These are phyloP conservation scores for Suhomyces bribrorum DNA, from an alignment of 1,139 yeast species.

Conservation along the genomic window DNA sequence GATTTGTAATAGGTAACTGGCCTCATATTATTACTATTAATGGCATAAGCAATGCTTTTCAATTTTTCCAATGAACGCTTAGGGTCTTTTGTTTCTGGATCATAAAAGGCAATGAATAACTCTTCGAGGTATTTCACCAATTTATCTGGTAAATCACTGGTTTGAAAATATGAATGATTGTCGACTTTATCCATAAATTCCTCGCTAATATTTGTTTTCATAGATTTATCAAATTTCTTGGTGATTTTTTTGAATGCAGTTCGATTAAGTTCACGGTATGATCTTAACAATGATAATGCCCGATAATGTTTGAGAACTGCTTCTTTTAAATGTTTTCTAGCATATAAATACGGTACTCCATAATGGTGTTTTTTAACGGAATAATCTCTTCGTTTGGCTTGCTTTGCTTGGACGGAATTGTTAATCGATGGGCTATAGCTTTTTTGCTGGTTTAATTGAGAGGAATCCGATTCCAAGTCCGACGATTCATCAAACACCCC, in stretches of 20 bases:
- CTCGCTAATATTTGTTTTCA: conserved; percentile 49
- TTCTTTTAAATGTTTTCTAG: conserved; percentile 70
- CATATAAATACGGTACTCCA: conserved; percentile 67
- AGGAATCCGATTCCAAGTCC: conserved; percentile 9
- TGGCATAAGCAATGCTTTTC: conserved; percentile 50
- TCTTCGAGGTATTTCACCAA: conserved; percentile 65
- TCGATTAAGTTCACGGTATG: conserved; percentile 74
- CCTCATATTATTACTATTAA: conserved; percentile 33
- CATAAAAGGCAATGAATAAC: conserved; percentile 65
- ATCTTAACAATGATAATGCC: conserved; percentile 72
- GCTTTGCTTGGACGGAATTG: conserved; percentile 20
- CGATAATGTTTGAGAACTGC: conserved; percentile 83
- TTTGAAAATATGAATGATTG: conserved; percentile 54
- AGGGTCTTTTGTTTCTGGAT: conserved; percentile 61
- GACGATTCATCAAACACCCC: conserved; percentile 9
- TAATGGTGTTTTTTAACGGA: conserved; percentile 29
- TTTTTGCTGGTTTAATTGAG: conserved; percentile 1
- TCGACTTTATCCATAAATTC: conserved; percentile 62
- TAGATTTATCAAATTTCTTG: conserved; percentile 84
- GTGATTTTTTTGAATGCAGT: conserved; percentile 88
- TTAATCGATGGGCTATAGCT: not conserved
- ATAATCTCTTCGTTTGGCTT: conserved; percentile 35
- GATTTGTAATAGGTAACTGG: conserved; percentile 39
- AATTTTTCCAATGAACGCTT: conserved; percentile 75
- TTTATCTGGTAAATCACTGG: conserved; percentile 67